Evolutionary conservation across 257 asterid species (phyloP).

Genomic region (Solanum habrochaites): DNA sequence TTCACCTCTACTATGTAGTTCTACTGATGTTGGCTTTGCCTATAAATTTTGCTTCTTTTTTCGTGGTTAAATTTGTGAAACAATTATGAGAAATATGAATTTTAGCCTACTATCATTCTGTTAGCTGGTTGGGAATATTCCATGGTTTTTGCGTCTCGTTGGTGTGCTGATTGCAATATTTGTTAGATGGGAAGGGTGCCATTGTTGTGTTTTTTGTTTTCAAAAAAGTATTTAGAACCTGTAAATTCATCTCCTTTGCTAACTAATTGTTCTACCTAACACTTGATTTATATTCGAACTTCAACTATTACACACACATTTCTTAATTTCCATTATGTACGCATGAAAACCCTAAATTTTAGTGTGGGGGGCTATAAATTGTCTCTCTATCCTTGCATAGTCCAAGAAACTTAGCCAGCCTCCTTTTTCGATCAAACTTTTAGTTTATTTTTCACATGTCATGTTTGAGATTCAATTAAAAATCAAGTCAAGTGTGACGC

Average conservation of each 20-base stretch:
- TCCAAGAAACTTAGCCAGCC: too few relatives aligned
- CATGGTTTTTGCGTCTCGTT: neutral
- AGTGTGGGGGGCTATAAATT: too few relatives aligned
- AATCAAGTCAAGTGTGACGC: too few relatives aligned
- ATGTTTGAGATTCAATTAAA: too few relatives aligned
- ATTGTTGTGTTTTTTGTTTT: neutral
- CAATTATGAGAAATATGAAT: neutral
- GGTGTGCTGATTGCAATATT: neutral
- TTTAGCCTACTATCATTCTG: neutral
- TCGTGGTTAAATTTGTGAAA: neutral
- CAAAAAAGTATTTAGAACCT: neutral
- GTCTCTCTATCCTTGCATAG: too few relatives aligned
- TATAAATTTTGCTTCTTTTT: neutral
- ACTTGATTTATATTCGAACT: too few relatives aligned
- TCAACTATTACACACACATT: too few relatives aligned
- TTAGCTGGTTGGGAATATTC: neutral
- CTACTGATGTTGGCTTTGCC: neutral
- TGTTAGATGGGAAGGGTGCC: neutral
- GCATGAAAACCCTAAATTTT: too few relatives aligned
- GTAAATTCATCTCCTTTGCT: neutral
- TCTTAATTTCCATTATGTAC: too few relatives aligned
- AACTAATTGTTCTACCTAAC: too few relatives aligned
- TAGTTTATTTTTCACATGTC: neutral
- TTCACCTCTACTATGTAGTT: neutral
- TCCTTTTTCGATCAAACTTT: too few relatives aligned